A percentile compares a stretch with the other conserved stretches of the same genome.
Conservation (phyloP, 768 basidiomycete genomes). For the Termitomyces sp. region DNA sequence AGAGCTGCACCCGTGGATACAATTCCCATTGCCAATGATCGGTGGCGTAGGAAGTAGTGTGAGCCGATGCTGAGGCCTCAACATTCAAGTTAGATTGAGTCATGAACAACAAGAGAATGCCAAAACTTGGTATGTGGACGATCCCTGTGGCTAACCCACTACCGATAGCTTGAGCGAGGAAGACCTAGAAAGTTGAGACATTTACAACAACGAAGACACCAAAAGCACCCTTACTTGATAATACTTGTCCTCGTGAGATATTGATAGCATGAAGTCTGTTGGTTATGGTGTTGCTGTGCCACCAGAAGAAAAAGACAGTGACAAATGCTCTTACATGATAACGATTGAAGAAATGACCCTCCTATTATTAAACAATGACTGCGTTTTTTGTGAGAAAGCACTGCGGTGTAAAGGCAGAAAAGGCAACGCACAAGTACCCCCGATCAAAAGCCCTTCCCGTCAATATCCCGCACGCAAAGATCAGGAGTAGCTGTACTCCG, state of each 20-base stretch:
- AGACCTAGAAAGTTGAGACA: slow-evolving; percentile 22
- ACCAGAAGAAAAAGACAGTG: background rate
- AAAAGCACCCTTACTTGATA: slow-evolving; percentile 22
- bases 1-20: slow-evolving; percentile 14
- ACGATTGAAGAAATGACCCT: slow-evolving; percentile 10
- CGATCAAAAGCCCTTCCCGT: slow-evolving; percentile 25
- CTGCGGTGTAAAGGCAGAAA: background rate
- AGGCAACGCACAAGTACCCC: slow-evolving; percentile 23
- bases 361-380: slow-evolving; percentile 18
- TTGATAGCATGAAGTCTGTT: slow-evolving; percentile 25
- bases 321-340: background rate
- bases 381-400: background rate
- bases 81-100: background rate
- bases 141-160: slow-evolving; percentile 45
- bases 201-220: background rate
- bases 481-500: slow-evolving; percentile 42
- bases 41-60: slow-evolving; percentile 45
- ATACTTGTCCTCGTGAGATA: slow-evolving; percentile 23
- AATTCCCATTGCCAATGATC: slow-evolving; percentile 50
- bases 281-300: background rate
- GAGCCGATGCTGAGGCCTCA: slow-evolving; percentile 35
- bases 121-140: slow-evolving; percentile 31
- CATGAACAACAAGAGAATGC: background rate
- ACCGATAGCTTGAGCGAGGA: slow-evolving; percentile 42
- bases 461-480: slow-evolving; percentile 19